Base-by-base conservation (phyloP, 1,139 yeast species). In the Debaryomyces subglobosus region DNA sequence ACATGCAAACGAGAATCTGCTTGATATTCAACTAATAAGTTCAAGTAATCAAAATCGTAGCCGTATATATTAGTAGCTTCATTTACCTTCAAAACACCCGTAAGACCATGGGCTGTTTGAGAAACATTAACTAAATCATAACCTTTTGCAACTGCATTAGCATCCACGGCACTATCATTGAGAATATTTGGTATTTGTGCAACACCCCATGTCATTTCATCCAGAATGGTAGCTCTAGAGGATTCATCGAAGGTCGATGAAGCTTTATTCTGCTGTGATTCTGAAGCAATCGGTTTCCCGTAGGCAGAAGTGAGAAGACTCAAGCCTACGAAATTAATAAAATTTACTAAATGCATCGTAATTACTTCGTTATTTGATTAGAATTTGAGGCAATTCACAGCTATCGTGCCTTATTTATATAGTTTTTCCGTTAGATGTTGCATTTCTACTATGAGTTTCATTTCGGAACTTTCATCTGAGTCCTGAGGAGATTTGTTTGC, bases 51-150 rank as follows among this genome's bases (percentile, higher is more conserved):
- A 44, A 63, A 60, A 49, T 68, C 73, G 20, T 57, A 60, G 33
- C 73, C 73, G 52, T 67, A 68, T 18, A 62, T 59, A 54, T 68
- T 60, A 40, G 68, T 59, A 13, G 59, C 57, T 7, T 61, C 59
- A 25, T 57, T 59, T 41, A 68, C 56, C 38, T 50, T 48, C 48
- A 67, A 55, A 5, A 53, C 43, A 13, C 68, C 70, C 1, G 54
- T 54, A 27, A 66, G 44, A 1, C 71, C 69, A 29, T 52, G 39
- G 1, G 46, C 48, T 2, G 60, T 56, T 9, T 46, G 45, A 15
- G 56, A 45, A 16, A 60, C 53, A 53, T 58, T 55, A 8, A 52
- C 53, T 43, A 65, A 53, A 7, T 45, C 44, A 49, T 67, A 67
- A 12, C 71, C 71, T 15, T 56, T 52, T 18, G 69, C 68, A 33